Conservation (phyloP, 2,329 filamentous ascomycete species). For the Fusarium bactridioides region DNA sequence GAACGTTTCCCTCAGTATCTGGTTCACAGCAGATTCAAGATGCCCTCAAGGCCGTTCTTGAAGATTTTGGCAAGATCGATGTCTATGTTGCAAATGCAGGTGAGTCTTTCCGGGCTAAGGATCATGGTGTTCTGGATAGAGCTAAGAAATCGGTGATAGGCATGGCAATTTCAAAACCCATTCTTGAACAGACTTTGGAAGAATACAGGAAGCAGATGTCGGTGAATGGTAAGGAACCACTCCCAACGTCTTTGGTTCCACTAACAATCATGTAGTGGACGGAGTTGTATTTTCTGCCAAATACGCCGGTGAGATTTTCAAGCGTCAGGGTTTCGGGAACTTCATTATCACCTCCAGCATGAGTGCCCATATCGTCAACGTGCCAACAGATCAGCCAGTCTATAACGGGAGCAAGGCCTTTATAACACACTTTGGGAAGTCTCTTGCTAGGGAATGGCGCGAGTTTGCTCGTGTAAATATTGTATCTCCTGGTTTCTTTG, state of each 20-base stretch:
- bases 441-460: conserved; percentile 62
- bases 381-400: conserved; percentile 60
- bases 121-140: neutral
- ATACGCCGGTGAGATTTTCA: conserved; percentile 53
- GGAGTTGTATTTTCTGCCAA: conserved; percentile 56
- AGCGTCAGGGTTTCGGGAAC: conserved; percentile 54
- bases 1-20: conserved; percentile 46
- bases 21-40: conserved; percentile 43
- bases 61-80: conserved; percentile 39
- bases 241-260: too few species aligned
- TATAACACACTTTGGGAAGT: conserved; percentile 62
- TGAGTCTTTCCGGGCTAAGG: conserved; percentile 25
- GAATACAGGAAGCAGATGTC: conserved; percentile 61
- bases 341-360: conserved; percentile 61
- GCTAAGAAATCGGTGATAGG: neutral
- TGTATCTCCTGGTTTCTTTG: conserved; percentile 57
- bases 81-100: conserved; percentile 41
- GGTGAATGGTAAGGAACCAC: conserved; percentile 56
- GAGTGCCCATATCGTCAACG: conserved; percentile 58
- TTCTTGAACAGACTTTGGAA: conserved; percentile 60
- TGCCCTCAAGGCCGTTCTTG: conserved; percentile 23
- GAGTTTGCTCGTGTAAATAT: conserved; percentile 65
- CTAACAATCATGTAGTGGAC: conserved; percentile 50
- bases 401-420: conserved; percentile 65
- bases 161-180: conserved; percentile 57